Conservation (phyloP, 1,284 basidiomycete species). For the Veloboletus limbatus region DNA sequence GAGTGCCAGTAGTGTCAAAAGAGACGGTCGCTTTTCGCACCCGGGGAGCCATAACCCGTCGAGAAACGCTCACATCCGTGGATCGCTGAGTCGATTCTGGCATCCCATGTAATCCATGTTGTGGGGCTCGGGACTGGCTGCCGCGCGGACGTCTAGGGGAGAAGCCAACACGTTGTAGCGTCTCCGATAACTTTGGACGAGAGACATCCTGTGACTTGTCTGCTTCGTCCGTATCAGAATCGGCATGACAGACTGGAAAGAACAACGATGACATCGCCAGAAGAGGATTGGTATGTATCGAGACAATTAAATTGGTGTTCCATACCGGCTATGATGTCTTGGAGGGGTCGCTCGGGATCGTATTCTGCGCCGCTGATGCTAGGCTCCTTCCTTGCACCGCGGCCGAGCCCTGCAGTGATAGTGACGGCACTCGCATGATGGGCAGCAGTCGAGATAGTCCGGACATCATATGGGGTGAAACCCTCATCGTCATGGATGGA, state of each 20-base stretch:
- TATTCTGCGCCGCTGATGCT: constrained; percentile 78
- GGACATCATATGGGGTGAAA: constrained; percentile 58
- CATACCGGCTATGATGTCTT: constrained; percentile 65
- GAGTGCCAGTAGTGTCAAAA: constrained; percentile 30
- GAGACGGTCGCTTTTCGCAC: constrained; percentile 35
- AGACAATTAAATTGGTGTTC: constrained; percentile 39
- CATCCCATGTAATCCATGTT: constrained; percentile 13
- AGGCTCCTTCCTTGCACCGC: constrained; percentile 48
- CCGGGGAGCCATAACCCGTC: constrained; percentile 36
- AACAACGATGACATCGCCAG: background rate
- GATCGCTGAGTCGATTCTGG: constrained; percentile 16
- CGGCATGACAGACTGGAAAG: constrained; percentile 17
- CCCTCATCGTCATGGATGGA: constrained; percentile 68
- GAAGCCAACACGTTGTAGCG: constrained; percentile 60
- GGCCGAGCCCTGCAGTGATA: constrained; percentile 72
- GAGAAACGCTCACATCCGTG: constrained; percentile 15
- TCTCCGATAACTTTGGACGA: constrained; percentile 63
- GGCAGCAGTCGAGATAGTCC: constrained; percentile 75
- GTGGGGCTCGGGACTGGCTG: constrained; percentile 35
- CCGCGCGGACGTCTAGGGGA: constrained; percentile 68
- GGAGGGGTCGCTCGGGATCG: constrained; percentile 80
- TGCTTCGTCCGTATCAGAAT: constrained; percentile 18
- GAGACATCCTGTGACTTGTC: constrained; percentile 33
- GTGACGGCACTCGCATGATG: constrained; percentile 87
- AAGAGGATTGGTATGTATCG: background rate